These are phyloP conservation scores for Pleoardoris graminearum DNA, from an alignment of 2,329 filamentous ascomycete species.

Conservation along the genomic window DNA sequence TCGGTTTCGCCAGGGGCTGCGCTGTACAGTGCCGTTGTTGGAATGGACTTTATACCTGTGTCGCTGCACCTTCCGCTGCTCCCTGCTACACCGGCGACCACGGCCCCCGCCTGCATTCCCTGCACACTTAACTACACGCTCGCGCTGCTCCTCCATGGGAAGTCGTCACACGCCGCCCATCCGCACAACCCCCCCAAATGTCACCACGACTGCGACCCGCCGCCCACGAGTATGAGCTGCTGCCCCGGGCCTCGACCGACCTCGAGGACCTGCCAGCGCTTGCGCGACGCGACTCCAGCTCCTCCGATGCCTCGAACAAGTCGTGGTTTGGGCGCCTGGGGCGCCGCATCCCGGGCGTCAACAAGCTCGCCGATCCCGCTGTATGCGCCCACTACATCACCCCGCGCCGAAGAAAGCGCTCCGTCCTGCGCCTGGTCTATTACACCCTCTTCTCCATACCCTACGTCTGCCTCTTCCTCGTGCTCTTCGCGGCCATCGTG, in stretches of 20 bases:
- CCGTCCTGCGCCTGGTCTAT: conserved; percentile 35
- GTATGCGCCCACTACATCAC: conserved; percentile 39
- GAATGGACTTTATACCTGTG: not conserved
- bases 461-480: conserved; percentile 39
- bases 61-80: not conserved
- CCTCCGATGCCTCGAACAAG: conserved; percentile 20
- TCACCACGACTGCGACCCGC: conserved; percentile 19
- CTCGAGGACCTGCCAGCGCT: conserved; percentile 21
- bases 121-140: not conserved
- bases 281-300: conserved; percentile 15
- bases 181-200: conserved; percentile 13
- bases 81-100: not conserved
- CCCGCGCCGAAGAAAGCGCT: conserved; percentile 38
- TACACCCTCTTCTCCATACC: conserved; percentile 39
- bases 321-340: conserved; percentile 33
- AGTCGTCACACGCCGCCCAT: not conserved
- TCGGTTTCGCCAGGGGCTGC: not conserved
- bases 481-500: conserved; percentile 53
- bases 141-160: not conserved
- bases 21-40: not conserved
- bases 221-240: conserved; percentile 38
- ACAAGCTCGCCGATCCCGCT: conserved; percentile 34
- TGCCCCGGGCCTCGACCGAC: conserved; percentile 37
- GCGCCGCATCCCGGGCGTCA: conserved; percentile 24
- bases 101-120: not conserved